Evolutionary conservation across 2,329 filamentous ascomycete genomes (phyloP), one percentile per base, ranked within the genome.

Genomic region (Clathrospora elynae): DNA sequence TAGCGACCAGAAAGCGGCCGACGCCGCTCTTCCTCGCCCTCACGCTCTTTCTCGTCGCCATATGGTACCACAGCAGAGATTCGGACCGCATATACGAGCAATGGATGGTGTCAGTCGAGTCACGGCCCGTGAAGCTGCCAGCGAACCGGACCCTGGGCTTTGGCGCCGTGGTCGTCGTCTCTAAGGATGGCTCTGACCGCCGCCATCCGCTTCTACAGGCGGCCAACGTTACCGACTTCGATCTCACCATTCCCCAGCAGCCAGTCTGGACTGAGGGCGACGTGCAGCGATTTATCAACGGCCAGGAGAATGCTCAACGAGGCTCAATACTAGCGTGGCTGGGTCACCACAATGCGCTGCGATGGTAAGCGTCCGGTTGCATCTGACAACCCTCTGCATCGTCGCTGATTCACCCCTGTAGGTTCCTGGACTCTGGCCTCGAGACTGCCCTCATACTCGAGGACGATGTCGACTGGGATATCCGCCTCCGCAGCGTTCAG

Each of bases 401-500:
- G 32, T 19, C 35, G 38, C 54, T 64, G 41, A 60, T 40, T 43
- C 35, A 41, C 42, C 31, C 14, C 10, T 6, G 10, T 43, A 73
- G 68, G 66, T 75, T 75, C 53, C 59, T 75, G n/a, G 58, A 66
- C 11, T 73, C 70, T 30, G 66, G 64, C 26, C 62, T 69, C 6
- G 70, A 73, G 42, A 73, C 72, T 1, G 71, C 68, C 2, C 62
- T 75, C 19, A 71, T 75, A 16, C 62, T 75, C 28, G 73, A 75
- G 61, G 73, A 75, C 54, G 73, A 75, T 43, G 71, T 74, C 19
- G 72, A 75, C 46, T 75, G 70, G 68, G 72, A 74, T 48, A 70
- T 75, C 25, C 72, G 68, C 35, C 62, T 75, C 10, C 71, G 72
- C 39, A 73, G 67, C 42, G 43, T 61, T n/a, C 72, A 75, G 46